Percentiles rank a stretch among this genome's conserved stretches.
Conservation (phyloP, 306 rosid genomes). For the Cucurbita moschata region DNA sequence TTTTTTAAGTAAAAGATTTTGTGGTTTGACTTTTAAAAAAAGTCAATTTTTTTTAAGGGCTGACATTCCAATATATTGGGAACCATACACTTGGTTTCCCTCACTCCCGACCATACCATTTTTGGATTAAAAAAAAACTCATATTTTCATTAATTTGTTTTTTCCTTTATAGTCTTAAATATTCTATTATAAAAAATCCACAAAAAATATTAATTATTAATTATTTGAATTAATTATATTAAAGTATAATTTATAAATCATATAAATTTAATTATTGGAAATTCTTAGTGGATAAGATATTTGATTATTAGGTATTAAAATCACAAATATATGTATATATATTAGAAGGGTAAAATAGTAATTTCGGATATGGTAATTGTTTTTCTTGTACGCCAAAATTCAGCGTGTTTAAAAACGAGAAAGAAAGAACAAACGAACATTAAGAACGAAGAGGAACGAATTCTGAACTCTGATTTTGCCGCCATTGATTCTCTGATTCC, state of each 20-base stretch:
- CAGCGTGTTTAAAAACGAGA: constrained; percentile 28
- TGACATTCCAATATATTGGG: neutral
- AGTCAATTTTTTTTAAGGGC: neutral
- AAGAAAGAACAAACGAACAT: constrained; percentile 9
- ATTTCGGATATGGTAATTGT: neutral
- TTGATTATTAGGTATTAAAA: too few species aligned
- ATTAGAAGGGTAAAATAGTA: constrained; percentile 20
- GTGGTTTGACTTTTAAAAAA: neutral
- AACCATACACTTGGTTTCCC: neutral
- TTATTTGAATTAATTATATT: neutral
- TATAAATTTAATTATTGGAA: too few species aligned
- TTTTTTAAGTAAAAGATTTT: neutral
- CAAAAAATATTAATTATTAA: neutral
- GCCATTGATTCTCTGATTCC: constrained; percentile 63
- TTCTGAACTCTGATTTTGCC: constrained; percentile 10
- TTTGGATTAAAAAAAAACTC: neutral
- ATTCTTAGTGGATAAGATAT: too few species aligned
- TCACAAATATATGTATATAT: too few species aligned
- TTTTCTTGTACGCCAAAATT: constrained; percentile 12
- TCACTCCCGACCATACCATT: neutral
- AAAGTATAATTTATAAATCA: too few species aligned
- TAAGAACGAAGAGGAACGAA: neutral
- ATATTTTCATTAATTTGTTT: neutral
- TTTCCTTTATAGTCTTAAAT: neutral
- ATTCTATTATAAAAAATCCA: neutral